Percentiles rank a stretch among this genome's conserved stretches.
Conservation (phyloP, 1,284 basidiomycete species). For the Naganishia sp. region DNA sequence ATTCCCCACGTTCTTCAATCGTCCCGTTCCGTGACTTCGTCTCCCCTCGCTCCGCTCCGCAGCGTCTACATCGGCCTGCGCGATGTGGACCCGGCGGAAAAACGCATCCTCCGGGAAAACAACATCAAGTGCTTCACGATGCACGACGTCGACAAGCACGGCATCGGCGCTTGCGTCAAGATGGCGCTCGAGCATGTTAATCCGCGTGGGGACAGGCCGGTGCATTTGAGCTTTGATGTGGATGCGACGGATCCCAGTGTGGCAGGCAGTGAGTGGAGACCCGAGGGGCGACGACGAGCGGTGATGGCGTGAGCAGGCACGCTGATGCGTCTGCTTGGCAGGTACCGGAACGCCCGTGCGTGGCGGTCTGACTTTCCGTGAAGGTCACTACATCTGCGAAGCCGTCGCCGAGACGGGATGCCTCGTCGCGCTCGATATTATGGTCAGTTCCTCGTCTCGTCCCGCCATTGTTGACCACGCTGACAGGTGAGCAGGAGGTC, state of each 20-base stretch:
- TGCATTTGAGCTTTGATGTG: slow-evolving; percentile 96
- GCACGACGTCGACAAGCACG: slow-evolving; percentile 97
- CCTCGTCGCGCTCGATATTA: slow-evolving; percentile 86
- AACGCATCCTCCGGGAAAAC: slow-evolving; percentile 79
- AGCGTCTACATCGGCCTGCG: slow-evolving; percentile 85
- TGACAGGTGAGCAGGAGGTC: slow-evolving; percentile 70
- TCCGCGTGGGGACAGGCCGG: slow-evolving; percentile 75
- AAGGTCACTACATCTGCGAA: slow-evolving; percentile 95
- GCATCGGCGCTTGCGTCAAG: slow-evolving; percentile 92
- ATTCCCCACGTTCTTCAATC: not conserved
- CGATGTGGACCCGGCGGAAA: slow-evolving; percentile 89
- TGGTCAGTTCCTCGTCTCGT: slow-evolving; percentile 61
- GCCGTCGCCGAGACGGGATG: slow-evolving; percentile 89
- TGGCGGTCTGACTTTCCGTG: slow-evolving; percentile 93
- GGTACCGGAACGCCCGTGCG: slow-evolving; percentile 64
- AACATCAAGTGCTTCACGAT: slow-evolving; percentile 94
- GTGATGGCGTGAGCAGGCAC: not conserved
- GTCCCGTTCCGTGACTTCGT: not conserved
- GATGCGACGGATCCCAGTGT: slow-evolving; percentile 92
- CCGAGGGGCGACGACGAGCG: not conserved
- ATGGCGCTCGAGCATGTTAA: slow-evolving; percentile 95
- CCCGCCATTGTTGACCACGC: not conserved
- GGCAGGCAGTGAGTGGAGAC: slow-evolving; percentile 66
- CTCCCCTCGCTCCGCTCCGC: not conserved
- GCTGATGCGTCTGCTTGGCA: slow-evolving; percentile 31